Base-by-base conservation (phyloP, 2,329 filamentous ascomycete genomes). In the Sordariomycetes sp. region DNA sequence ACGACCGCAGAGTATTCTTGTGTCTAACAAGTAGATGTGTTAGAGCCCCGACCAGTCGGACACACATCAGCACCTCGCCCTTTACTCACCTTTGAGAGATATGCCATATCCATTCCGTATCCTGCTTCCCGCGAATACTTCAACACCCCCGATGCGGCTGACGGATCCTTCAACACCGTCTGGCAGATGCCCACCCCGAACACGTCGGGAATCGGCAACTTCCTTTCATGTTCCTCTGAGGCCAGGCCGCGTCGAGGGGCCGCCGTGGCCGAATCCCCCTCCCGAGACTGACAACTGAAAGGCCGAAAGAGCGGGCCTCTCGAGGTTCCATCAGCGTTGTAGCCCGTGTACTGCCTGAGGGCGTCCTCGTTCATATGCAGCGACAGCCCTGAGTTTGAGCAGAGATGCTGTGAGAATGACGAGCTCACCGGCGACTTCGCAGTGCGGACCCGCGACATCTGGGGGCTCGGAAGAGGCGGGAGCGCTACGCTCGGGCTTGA, bases 101-200 rank as follows among this genome's bases (percentile, higher is more conserved):
- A 80, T 58, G 76, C 78, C 59, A 83, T 69, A 60, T 80, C 77
- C 57, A 80, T 74, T 1, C 72, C 75, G 58, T 72, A 74, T 35
- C 76, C 72, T 34, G 71, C 69, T 35, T 66, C 71, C 54, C 76
- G 72, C n/a, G 79, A 77, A 64, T 80, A 83, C 50, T 71, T 72
- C 58, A 74, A 70, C 22, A 83, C 66, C 35, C 76, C 72, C 58
- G 74, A 70, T 1, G 73, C 73, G 1, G 77, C 77, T 3, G 69
- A 70, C 0, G 76, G 74, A 60, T 80, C 76, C 61, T 74, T 72
- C 54, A 83, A 70, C 1, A 78, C 77, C 61, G 78, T 68, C 53
- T 76, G 73, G 58, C 82, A 77, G 24, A 78, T 73, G 25, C 80
- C 77, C 4, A 69, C 67, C 25, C 76, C 74, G 57, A 80, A 74